These are phyloP conservation scores for Dryadomyces quercus-mongolicae DNA, from an alignment of 2,329 filamentous ascomycete genomes.

Conservation along the genomic window DNA sequence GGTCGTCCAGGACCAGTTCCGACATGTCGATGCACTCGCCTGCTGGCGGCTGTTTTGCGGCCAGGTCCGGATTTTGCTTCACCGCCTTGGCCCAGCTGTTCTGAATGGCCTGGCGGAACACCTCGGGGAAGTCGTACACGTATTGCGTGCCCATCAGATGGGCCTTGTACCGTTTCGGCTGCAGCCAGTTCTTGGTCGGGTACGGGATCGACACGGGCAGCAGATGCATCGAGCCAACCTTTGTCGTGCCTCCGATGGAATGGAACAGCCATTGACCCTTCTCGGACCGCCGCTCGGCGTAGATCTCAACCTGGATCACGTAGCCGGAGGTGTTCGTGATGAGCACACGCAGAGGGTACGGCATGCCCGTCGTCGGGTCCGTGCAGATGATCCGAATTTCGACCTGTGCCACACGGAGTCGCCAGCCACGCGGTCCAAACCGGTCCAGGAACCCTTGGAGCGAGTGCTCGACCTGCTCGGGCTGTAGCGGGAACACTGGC, in stretches of 20 bases:
- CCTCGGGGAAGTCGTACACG: conserved; percentile 98
- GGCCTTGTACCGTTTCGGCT: conserved; percentile 98
- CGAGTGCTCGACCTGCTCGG: conserved; percentile 81
- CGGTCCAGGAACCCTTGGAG: conserved; percentile 92
- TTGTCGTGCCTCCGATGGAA: conserved; percentile 87
- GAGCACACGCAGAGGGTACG: conserved; percentile 87
- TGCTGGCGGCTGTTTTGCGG: conserved; percentile 67
- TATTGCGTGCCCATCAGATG: conserved; percentile 99
- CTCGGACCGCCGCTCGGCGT: conserved; percentile 94
- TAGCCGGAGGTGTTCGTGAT: conserved; percentile 98
- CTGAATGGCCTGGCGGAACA: conserved; percentile 95
- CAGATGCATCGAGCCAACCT: conserved; percentile 91
- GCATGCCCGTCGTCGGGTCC: conserved; percentile 68
- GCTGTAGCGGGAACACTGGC: conserved; percentile 84
- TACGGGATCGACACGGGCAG: conserved; percentile 86
- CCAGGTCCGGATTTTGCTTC: conserved; percentile 59
- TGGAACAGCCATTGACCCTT: conserved; percentile 98
- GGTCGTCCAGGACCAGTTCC: conserved; percentile 90
- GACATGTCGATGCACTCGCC: conserved; percentile 91
- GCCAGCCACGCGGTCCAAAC: conserved; percentile 90
- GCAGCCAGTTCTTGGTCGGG: conserved; percentile 94
- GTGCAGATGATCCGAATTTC: conserved; percentile 99
- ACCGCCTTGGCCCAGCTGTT: conserved; percentile 79
- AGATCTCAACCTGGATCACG: conserved; percentile 94
- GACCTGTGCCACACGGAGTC: conserved; percentile 89